phyloP scores from a whole-genome alignment of 2,329 filamentous ascomycete species.

The Talaromyces marneffei region DNA sequence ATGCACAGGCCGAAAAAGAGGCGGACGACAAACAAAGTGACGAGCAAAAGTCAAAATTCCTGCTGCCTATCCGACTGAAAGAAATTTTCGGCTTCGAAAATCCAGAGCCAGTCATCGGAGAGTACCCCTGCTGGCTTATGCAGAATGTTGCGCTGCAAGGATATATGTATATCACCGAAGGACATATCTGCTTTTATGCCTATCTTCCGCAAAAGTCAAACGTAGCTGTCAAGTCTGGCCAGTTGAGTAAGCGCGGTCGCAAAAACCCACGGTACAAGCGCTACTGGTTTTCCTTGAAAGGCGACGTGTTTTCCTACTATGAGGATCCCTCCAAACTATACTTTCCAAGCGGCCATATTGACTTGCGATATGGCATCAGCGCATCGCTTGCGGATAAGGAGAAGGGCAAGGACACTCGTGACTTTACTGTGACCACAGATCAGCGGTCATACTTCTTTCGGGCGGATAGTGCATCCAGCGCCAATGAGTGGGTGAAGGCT shows the following conservation, averaged over 20 bases:
- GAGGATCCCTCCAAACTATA: slow-evolving; percentile 77
- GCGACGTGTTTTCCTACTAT: slow-evolving; percentile 87
- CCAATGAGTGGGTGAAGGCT: slow-evolving; percentile 93
- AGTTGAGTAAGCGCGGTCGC: slow-evolving; percentile 80
- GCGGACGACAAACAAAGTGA: slow-evolving; percentile 35
- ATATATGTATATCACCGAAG: slow-evolving; percentile 89
- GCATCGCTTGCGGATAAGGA: slow-evolving; percentile 72
- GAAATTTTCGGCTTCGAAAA: slow-evolving; percentile 80
- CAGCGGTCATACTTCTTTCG: slow-evolving; percentile 79
- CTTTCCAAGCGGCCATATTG: slow-evolving; percentile 86
- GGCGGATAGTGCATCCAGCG: slow-evolving; percentile 79
- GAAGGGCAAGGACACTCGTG: slow-evolving; percentile 62
- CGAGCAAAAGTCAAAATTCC: slow-evolving; percentile 44
- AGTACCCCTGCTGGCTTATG: slow-evolving; percentile 89
- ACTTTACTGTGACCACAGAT: slow-evolving; percentile 77
- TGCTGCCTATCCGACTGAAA: slow-evolving; percentile 65
- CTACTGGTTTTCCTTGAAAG: slow-evolving; percentile 91
- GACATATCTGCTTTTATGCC: slow-evolving; percentile 94
- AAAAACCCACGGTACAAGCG: slow-evolving; percentile 81
- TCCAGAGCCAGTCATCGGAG: slow-evolving; percentile 77
- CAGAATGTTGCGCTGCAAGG: slow-evolving; percentile 89
- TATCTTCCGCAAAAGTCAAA: slow-evolving; percentile 90
- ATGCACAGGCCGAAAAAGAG: slow-evolving; percentile 10
- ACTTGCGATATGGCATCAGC: slow-evolving; percentile 84
- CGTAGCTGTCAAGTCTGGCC: slow-evolving; percentile 75